Conservation (phyloP, 371 early-diverging fungal genomes). For the Haplosporangium sp. region DNA sequence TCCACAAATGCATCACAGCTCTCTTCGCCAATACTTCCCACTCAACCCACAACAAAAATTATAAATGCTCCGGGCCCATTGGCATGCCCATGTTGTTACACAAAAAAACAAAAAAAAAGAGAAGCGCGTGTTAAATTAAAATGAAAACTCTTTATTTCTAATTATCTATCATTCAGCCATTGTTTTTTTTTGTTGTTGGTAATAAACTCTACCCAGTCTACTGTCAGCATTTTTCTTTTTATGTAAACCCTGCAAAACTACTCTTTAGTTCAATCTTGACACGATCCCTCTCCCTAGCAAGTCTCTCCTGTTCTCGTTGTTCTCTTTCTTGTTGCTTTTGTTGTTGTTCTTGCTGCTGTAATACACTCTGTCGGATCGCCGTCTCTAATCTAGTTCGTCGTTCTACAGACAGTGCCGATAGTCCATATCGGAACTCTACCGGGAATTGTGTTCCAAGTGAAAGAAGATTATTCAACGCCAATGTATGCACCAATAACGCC, state of each 20-base stretch:
- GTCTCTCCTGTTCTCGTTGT: slow-evolving; percentile 33
- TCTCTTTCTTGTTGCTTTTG: slow-evolving; percentile 36
- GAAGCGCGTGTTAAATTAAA: too few species aligned
- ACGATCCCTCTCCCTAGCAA: slow-evolving; percentile 41
- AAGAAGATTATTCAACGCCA: slow-evolving; percentile 45
- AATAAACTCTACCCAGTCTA: too few species aligned
- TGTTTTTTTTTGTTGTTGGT: too few species aligned
- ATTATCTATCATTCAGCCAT: too few species aligned
- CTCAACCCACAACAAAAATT: too few species aligned
- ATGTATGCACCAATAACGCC: slow-evolving; percentile 16
- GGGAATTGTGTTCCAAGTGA: slow-evolving; percentile 38
- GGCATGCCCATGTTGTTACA: too few species aligned
- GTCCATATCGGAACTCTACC: slow-evolving; percentile 37
- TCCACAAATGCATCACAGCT: too few species aligned
- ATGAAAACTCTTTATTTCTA: too few species aligned
- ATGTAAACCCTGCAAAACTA: slow-evolving; percentile 49
- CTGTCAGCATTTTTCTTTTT: background rate
- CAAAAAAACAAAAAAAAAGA: too few species aligned
- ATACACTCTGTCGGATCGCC: slow-evolving; percentile 48
- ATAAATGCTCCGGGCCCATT: too few species aligned
- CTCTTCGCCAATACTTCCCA: too few species aligned
- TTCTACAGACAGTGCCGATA: slow-evolving; percentile 33
- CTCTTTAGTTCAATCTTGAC: slow-evolving; percentile 53
- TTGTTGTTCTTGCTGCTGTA: slow-evolving; percentile 42
- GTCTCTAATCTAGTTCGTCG: slow-evolving; percentile 42